Conservation (phyloP, 2,329 filamentous ascomycete species). For the Exophiala sideris region DNA sequence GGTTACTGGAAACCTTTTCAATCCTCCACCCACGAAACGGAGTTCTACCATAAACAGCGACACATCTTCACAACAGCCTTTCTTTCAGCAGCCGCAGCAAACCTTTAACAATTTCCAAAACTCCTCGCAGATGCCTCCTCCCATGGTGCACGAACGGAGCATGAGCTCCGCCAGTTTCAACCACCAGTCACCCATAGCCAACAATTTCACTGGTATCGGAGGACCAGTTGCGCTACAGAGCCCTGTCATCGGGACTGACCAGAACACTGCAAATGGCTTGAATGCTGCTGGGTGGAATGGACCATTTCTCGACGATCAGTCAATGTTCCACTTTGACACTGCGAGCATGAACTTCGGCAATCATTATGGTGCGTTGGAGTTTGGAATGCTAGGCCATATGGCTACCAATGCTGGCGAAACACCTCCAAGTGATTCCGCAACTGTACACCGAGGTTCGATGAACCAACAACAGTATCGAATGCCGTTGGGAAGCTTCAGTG, state of each 20-base stretch:
- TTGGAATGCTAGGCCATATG: conserved; percentile 95
- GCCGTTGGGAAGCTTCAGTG: conserved; percentile 39
- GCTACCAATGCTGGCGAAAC: conserved; percentile 83
- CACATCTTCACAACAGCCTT: conserved; percentile 35
- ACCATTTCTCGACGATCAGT: conserved; percentile 80
- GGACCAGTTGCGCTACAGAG: conserved; percentile 38
- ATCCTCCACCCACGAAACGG: conserved; percentile 43
- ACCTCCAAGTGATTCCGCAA: conserved; percentile 61
- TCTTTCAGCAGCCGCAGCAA: conserved; percentile 37
- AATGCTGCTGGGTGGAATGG: conserved; percentile 42
- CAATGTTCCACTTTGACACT: conserved; percentile 92
- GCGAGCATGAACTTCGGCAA: conserved; percentile 94
- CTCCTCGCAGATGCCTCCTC: conserved; percentile 40
- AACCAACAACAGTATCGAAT: conserved; percentile 37
- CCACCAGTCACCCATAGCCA: conserved; percentile 71
- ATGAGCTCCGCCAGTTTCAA: conserved; percentile 54
- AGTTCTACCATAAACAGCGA: conserved; percentile 30
- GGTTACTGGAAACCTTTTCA: conserved; percentile 63
- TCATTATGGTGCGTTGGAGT: conserved; percentile 92
- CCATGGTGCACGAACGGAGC: conserved; percentile 44
- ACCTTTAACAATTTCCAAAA: conserved; percentile 40
- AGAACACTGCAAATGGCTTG: conserved; percentile 33
- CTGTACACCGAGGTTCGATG: conserved; percentile 44
- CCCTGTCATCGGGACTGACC: conserved; percentile 38
- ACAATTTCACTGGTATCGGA: conserved; percentile 59